A percentile compares a stretch with the other conserved stretches of the same genome.
Evolutionary conservation across 257 asterid species (phyloP).

Genomic region (Eustoma russellianum): DNA sequence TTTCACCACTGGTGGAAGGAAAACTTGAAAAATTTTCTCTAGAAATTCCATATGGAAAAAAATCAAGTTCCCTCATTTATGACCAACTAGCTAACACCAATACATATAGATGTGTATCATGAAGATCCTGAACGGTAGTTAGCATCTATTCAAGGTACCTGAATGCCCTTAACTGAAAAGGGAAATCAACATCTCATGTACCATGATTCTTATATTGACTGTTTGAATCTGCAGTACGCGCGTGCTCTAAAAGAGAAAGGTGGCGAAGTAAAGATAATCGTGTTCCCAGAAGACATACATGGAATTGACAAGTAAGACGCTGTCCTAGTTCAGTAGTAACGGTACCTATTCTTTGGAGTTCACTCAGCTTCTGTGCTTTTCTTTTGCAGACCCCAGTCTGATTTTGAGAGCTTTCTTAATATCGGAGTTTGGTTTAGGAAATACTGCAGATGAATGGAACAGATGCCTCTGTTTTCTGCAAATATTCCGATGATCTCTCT

Average conservation of each 20-base stretch:
- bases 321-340: neutral
- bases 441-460: slow-evolving; percentile 37
- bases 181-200: neutral
- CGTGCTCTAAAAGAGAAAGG: slow-evolving; percentile 84
- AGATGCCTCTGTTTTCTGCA: too few relatives aligned
- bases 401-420: slow-evolving; percentile 79
- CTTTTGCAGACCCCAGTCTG: slow-evolving; percentile 75
- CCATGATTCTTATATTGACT: neutral
- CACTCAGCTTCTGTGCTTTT: neutral
- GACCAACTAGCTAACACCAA: too few relatives aligned
- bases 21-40: too few relatives aligned
- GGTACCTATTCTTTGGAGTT: too few relatives aligned
- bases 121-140: too few relatives aligned
- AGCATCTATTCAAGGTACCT: too few relatives aligned
- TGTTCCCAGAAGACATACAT: slow-evolving; percentile 77
- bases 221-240: slow-evolving; percentile 38
- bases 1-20: too few relatives aligned
- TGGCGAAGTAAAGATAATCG: slow-evolving; percentile 53
- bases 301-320: slow-evolving; percentile 54
- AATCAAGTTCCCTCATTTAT: too few relatives aligned
- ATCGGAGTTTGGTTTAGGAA: slow-evolving; percentile 87
- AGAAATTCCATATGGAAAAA: too few relatives aligned
- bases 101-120: too few relatives aligned
- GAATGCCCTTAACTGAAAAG: too few relatives aligned
- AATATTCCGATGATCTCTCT: too few relatives aligned